phyloP scores from a whole-genome alignment of 1,284 basidiomycete species.

The Hortiboletus rubellus region DNA sequence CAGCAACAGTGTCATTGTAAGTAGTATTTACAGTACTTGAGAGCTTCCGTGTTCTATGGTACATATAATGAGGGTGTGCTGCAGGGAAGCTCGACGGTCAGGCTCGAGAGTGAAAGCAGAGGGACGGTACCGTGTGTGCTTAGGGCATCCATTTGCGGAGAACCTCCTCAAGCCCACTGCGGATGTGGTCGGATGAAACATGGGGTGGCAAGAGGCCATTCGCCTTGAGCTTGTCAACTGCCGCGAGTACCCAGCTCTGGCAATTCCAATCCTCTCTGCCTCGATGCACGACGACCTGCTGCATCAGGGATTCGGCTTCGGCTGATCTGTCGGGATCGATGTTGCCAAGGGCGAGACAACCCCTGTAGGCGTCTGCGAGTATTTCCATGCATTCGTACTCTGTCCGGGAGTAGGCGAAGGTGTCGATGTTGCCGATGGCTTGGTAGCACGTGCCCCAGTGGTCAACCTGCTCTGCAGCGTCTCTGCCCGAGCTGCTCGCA shows the following conservation, averaged over 20 bases:
- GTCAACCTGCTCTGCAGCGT: conserved; percentile 25
- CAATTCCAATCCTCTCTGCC: conserved; percentile 36
- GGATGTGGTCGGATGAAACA: conserved; percentile 23
- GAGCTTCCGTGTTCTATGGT: not conserved
- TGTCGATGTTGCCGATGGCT: conserved; percentile 31
- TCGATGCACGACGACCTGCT: conserved; percentile 26
- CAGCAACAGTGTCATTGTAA: not conserved
- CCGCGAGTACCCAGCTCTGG: conserved; percentile 32
- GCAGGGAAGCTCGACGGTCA: conserved; percentile 1
- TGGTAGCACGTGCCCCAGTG: conserved; percentile 36
- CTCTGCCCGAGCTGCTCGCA: conserved; percentile 24
- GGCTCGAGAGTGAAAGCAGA: not conserved
- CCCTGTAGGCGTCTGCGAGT: conserved; percentile 28
- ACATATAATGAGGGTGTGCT: conserved; percentile 4
- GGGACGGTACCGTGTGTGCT: not conserved
- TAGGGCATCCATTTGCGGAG: conserved; percentile 27
- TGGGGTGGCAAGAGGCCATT: conserved; percentile 18
- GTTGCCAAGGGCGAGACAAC: conserved; percentile 28
- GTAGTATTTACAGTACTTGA: not conserved
- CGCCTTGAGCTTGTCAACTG: conserved; percentile 26
- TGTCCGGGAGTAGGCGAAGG: conserved; percentile 28
- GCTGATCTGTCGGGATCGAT: conserved; percentile 16
- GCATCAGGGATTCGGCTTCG: conserved; percentile 23
- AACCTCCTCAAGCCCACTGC: conserved; percentile 27
- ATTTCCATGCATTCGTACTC: conserved; percentile 36